Evolutionary conservation across 306 rosid species (phyloP).

Genomic region (Dryas octopetala): DNA sequence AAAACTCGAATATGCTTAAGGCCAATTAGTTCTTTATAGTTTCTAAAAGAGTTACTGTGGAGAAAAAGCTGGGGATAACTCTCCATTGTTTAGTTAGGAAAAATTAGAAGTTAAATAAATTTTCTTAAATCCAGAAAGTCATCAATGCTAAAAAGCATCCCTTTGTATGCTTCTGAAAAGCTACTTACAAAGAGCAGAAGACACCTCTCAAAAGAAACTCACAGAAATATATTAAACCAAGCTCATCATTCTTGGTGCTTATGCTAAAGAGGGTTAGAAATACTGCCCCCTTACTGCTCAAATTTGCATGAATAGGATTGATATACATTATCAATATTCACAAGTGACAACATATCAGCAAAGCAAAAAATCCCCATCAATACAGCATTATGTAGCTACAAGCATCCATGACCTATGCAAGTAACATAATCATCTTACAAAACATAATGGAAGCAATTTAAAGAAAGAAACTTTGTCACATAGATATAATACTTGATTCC

Average conservation of each 20-base stretch:
- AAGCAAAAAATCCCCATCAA: neutral
- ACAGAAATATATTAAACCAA: neutral
- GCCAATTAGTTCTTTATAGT: neutral
- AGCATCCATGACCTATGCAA: neutral
- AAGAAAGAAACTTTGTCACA: neutral
- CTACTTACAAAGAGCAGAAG: neutral
- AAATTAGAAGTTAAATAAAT: neutral
- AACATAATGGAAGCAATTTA: neutral
- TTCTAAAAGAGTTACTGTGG: neutral
- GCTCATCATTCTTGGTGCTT: too few species aligned
- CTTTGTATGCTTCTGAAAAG: neutral
- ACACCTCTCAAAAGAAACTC: neutral
- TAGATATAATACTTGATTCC: neutral
- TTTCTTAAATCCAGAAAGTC: neutral
- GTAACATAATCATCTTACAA: neutral
- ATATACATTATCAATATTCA: too few species aligned
- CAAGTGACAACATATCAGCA: too few species aligned
- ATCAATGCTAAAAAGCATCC: neutral
- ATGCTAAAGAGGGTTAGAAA: too few species aligned
- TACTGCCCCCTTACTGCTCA: too few species aligned
- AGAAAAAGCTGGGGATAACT: neutral
- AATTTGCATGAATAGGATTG: too few species aligned
- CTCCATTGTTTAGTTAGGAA: neutral
- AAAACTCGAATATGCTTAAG: neutral
- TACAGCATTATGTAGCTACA: neutral